Evolutionary conservation across 768 basidiomycete species (phyloP).

Genomic region (Russula sp.): DNA sequence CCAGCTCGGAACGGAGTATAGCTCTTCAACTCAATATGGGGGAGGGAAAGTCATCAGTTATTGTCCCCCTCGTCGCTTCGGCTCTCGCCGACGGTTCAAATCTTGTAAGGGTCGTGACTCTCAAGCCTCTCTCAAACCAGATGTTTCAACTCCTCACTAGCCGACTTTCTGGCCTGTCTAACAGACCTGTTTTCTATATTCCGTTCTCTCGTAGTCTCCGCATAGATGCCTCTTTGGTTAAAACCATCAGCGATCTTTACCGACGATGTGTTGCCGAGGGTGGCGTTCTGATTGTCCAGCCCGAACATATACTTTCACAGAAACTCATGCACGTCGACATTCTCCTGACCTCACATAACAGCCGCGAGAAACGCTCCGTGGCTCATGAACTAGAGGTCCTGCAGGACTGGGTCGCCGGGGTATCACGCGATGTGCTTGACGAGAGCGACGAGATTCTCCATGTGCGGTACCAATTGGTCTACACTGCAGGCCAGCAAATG

Average conservation of each 20-base stretch:
- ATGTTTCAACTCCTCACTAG: constrained; percentile 45
- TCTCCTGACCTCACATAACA: not conserved
- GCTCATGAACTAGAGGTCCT: not conserved
- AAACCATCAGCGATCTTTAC: constrained; percentile 31
- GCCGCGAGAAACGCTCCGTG: not conserved
- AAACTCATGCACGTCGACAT: constrained; percentile 43
- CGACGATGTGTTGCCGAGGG: constrained; percentile 34
- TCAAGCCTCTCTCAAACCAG: constrained; percentile 41
- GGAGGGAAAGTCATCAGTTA: constrained; percentile 49
- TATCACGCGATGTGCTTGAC: constrained; percentile 13
- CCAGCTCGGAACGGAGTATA: constrained; percentile 33
- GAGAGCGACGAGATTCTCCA: constrained; percentile 35
- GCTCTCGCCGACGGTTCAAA: constrained; percentile 38
- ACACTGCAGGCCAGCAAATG: constrained; percentile 37
- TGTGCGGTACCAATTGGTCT: constrained; percentile 43
- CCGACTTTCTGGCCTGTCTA: constrained; percentile 39
- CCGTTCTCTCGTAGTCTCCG: constrained; percentile 43
- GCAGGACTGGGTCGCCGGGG: not conserved
- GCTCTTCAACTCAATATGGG: constrained; percentile 52
- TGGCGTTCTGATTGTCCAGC: constrained; percentile 45
- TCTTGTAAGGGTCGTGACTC: constrained; percentile 44
- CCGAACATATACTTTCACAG: constrained; percentile 30
- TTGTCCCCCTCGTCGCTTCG: constrained; percentile 40
- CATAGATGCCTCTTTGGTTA: constrained; percentile 15
- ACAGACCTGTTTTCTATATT: constrained; percentile 43